Conservation (phyloP, 1,284 basidiomycete genomes). For the Thecaphora thlaspeos region DNA sequence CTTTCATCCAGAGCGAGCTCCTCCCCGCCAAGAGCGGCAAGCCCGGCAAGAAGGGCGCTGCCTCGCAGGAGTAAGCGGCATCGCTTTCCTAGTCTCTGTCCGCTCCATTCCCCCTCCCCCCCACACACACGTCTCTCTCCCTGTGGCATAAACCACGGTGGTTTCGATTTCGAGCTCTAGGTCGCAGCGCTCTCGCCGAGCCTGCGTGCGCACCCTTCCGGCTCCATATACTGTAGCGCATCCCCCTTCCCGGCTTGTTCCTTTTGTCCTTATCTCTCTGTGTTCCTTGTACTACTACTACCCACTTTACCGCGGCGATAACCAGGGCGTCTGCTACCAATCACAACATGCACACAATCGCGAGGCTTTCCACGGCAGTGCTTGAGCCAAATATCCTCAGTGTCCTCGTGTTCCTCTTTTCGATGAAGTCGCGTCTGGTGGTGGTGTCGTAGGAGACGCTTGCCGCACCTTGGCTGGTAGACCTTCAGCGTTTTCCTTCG, state of each 20-base stretch:
- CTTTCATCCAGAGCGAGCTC: slow-evolving; percentile 83
- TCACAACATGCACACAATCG: too few species aligned
- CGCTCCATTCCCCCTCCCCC: slow-evolving; percentile 10
- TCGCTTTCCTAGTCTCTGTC: not conserved
- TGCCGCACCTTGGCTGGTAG: too few species aligned
- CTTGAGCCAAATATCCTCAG: too few species aligned
- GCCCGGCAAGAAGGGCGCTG: slow-evolving; percentile 57
- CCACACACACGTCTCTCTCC: slow-evolving; percentile 9
- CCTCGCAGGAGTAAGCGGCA: slow-evolving; percentile 48
- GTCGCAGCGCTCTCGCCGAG: slow-evolving; percentile 14
- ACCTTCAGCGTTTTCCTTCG: too few species aligned
- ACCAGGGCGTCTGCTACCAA: slow-evolving; percentile 40
- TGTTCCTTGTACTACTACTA: slow-evolving; percentile 31
- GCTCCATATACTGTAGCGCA: slow-evolving; percentile 11
- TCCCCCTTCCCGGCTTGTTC: slow-evolving; percentile 6
- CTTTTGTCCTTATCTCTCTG: slow-evolving; percentile 6
- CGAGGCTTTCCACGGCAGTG: too few species aligned
- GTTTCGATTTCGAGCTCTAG: slow-evolving; percentile 14
- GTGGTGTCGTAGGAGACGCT: too few species aligned
- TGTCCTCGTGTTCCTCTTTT: too few species aligned
- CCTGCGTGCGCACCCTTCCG: slow-evolving; percentile 3
- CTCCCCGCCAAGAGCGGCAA: slow-evolving; percentile 70
- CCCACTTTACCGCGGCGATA: slow-evolving; percentile 43
- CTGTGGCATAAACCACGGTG: slow-evolving; percentile 6
- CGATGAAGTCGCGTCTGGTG: too few species aligned